Base-by-base conservation (phyloP, 2,329 filamentous ascomycete species). In the Juglanconis juglandina region DNA sequence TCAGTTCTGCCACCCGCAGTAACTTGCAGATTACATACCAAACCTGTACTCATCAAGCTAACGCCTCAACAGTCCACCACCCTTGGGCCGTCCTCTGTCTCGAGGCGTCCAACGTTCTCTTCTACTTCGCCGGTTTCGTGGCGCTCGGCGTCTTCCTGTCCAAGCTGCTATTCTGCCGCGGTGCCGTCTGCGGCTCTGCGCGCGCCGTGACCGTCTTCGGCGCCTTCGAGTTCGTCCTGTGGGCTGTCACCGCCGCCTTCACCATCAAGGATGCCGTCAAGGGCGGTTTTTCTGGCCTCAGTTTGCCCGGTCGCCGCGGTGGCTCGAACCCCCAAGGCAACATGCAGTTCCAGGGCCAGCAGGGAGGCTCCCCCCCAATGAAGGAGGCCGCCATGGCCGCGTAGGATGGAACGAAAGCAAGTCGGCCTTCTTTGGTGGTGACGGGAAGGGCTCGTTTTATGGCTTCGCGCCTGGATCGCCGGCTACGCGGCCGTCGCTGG, bases 101-200 rank as follows among this genome's bases (percentile, higher is more conserved):
- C 62, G 84, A 87, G 66, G 67, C 74, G 39, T 58, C 76, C 66
- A 87, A 85, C 69, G 73, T 78, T 4, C 64, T 85, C 59, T 81
- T 87, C 68, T 85, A 84, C 73, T 83, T 87, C 69, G 75, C 78
- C 24, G 84, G 83, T 59, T 87, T 87, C 73, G 77, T 85, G 66
- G 82, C 82, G 9, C 77, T 87, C 24, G 76, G 81, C 48, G 77
- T 82, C 63, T 87, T 85, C 72, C 78, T 87, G 64, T 75, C 77
- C 68, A 74, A 75, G 56, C 74, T 87, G 53, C 72, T 80, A 58
- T 84, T 84, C 73, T 87, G 85, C 72, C 75, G 77, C 34, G 85
- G 84, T 47, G 75, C 74, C 42, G 81, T 86, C 33, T 88, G 85
- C 73, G 75, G 75, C 32, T 77, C 81, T 11, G 83, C 82, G 46